Conservation (phyloP, 2,329 filamentous ascomycete genomes). For the Fusarium torulosum region DNA sequence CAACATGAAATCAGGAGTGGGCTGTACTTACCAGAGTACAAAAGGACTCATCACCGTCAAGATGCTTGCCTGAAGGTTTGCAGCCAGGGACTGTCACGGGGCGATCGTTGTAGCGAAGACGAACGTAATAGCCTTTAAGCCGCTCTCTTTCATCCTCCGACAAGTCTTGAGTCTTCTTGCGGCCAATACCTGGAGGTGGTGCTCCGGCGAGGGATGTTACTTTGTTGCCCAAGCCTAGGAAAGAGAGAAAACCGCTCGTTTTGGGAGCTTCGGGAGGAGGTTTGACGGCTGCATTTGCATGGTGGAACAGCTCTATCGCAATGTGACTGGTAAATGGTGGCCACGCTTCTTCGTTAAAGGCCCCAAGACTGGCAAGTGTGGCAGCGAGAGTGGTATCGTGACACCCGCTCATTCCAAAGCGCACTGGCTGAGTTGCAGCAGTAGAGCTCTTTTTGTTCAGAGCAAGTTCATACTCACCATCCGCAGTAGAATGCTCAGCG, state of each 20-base stretch:
- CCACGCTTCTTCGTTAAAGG: constrained; percentile 80
- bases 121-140: constrained; percentile 85
- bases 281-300: constrained; percentile 53
- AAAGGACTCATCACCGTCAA: constrained; percentile 87
- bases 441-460: constrained; percentile 50
- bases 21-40: constrained; percentile 81
- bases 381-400: constrained; percentile 94
- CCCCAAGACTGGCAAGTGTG: constrained; percentile 81
- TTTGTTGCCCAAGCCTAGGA: constrained; percentile 44
- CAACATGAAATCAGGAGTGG: no score
- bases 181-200: constrained; percentile 65
- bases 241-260: constrained; percentile 43
- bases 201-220: constrained; percentile 43
- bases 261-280: constrained; percentile 12
- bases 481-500: constrained; percentile 67
- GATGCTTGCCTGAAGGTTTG: constrained; percentile 79
- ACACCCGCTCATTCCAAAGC: constrained; percentile 85
- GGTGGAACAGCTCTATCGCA: constrained; percentile 88
- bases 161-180: constrained; percentile 70
- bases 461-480: constrained; percentile 64
- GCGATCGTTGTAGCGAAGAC: constrained; percentile 90
- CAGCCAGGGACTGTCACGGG: constrained; percentile 88
- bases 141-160: constrained; percentile 67
- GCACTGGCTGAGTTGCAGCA: constrained; percentile 62
- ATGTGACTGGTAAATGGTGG: constrained; percentile 94